A percentile compares a stretch with the other conserved stretches of the same genome.
phyloP scores from a whole-genome alignment of 2,329 filamentous ascomycete genomes.

The Trichoderma guizhouense region DNA sequence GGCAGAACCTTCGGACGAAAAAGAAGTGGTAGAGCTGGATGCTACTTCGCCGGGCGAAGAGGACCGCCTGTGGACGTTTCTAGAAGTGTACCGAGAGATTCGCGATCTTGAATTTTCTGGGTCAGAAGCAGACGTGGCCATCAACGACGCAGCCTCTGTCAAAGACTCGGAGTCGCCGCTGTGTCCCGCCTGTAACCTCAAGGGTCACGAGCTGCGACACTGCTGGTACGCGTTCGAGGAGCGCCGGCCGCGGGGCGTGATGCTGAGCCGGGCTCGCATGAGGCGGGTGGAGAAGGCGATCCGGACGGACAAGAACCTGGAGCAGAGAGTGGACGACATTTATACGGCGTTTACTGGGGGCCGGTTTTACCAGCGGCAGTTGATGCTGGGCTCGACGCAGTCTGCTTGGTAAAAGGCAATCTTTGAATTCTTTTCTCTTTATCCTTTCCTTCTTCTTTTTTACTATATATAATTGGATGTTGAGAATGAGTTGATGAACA shows the following conservation, averaged over 20 bases:
- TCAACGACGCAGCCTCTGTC: background rate
- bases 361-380: slow-evolving; percentile 13
- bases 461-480: background rate
- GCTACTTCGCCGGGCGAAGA: background rate
- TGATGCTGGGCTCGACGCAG: slow-evolving; percentile 12
- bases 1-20: background rate
- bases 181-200: slow-evolving; percentile 13
- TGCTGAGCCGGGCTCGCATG: slow-evolving; percentile 8
- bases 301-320: slow-evolving; percentile 2
- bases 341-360: slow-evolving; percentile 12
- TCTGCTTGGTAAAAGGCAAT: background rate
- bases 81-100: slow-evolving; percentile 13
- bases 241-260: background rate
- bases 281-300: slow-evolving; percentile 4
- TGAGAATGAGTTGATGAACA: background rate
- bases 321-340: slow-evolving; percentile 13
- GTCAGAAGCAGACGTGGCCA: background rate
- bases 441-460: background rate
- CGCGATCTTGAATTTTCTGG: slow-evolving; percentile 4
- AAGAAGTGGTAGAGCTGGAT: slow-evolving; percentile 4
- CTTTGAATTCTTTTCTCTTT: background rate
- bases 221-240: slow-evolving; percentile 18
- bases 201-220: slow-evolving; percentile 12
- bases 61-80: slow-evolving; percentile 12
- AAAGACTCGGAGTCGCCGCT: background rate